phyloP scores from a whole-genome alignment of 2,329 filamentous ascomycete species.

The Xylaria sp. region DNA sequence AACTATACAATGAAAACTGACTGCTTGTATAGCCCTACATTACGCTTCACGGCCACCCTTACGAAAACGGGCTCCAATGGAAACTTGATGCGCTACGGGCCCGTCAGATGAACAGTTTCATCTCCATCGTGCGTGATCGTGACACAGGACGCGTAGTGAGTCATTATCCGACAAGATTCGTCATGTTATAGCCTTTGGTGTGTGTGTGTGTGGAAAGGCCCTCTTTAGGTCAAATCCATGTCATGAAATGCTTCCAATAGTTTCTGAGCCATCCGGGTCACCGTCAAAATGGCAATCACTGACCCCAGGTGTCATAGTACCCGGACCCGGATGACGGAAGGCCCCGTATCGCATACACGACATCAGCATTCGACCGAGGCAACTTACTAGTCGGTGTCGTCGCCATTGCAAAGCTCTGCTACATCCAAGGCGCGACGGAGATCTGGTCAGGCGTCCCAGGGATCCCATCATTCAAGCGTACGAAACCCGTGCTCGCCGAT shows the following conservation, averaged over 20 bases:
- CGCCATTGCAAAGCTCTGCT: slow-evolving; percentile 78
- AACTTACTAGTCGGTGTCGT: slow-evolving; percentile 78
- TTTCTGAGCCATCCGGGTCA: background rate
- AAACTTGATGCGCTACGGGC: slow-evolving; percentile 77
- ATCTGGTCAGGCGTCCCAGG: slow-evolving; percentile 74
- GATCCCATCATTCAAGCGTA: slow-evolving; percentile 68
- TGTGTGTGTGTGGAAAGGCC: too few species aligned
- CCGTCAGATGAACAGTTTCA: slow-evolving; percentile 75
- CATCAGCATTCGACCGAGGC: slow-evolving; percentile 76
- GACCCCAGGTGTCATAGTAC: slow-evolving; percentile 52
- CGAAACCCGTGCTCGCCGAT: slow-evolving; percentile 8
- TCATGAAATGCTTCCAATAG: background rate
- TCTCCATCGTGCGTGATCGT: slow-evolving; percentile 79
- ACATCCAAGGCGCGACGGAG: slow-evolving; percentile 81
- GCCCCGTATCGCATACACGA: slow-evolving; percentile 74
- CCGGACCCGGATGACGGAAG: slow-evolving; percentile 74
- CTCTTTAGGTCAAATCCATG: background rate
- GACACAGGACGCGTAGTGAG: slow-evolving; percentile 73
- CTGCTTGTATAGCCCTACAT: slow-evolving; percentile 65
- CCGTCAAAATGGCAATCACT: background rate
- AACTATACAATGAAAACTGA: slow-evolving; percentile 16
- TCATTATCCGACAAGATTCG: too few species aligned
- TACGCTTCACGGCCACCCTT: slow-evolving; percentile 71
- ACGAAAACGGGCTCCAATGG: slow-evolving; percentile 73
- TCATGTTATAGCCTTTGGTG: too few species aligned